Base-by-base conservation (phyloP, 495 filamentous ascomycete species). In the Aspergillus ostianus region DNA sequence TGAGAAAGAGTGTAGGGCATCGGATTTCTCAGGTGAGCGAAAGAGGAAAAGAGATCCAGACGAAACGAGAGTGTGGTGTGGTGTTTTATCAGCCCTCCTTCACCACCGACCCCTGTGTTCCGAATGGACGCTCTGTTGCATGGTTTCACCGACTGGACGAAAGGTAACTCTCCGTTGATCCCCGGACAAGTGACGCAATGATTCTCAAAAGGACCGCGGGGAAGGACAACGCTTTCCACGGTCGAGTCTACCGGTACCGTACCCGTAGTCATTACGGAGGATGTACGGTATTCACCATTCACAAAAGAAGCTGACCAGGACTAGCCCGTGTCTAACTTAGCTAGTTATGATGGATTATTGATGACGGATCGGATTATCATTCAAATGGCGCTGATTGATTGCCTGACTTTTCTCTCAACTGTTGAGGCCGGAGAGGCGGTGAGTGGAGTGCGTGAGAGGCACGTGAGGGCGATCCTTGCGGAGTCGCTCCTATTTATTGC, bases 381-480 rank as follows among this genome's bases (percentile, higher is more conserved):
- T 47, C 3, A n/a, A 12, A 20, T 26, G 18, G 47, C 23, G 23
- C 47, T 26, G 47, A 49, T 49, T 49, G 51, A 46, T 23, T 49
- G 41, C 54, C 41, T 47, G 20, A 48, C 10, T 21, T 19, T 32
- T 30, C 10, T n/a, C 49, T 52, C 50, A 52, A 52, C 50, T 20
- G 50, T 52, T 52, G 50, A 52, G 49, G n/a, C 49, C 29, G 29
- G 29, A 32, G 36, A 41, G 46, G 54, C 47, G 54, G 54, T 44
- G 54, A 44, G 29, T 44, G 18, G n/a, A 27, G n/a, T n/a, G n/a
- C n/a, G n/a, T n/a, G 46, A 19, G 44, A 1, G 19, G 15, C 54
- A 56, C 54, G 54, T 56, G 54, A 56, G 19, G 54, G 20, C 12
- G 54, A 56, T 56, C 54, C 44, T 29, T 44, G n/a, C 53, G 53